Conservation (phyloP, 2,329 filamentous ascomycete genomes). For the Penicillium sp. region DNA sequence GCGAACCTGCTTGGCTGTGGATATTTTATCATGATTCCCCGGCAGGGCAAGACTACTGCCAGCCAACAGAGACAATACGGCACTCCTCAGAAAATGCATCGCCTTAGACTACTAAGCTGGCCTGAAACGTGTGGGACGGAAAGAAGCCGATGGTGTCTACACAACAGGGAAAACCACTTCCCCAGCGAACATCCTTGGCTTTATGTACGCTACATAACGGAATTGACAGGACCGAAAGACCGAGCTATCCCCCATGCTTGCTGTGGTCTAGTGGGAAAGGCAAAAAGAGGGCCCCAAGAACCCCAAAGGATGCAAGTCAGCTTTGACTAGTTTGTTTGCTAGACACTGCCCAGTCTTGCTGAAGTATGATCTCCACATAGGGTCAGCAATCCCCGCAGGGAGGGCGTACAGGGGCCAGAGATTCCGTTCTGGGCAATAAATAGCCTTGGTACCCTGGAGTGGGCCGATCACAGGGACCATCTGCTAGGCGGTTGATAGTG, state of each 20-base stretch:
- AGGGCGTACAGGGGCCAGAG: not conserved
- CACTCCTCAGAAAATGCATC: conserved; percentile 15
- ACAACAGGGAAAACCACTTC: not conserved
- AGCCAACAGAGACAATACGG: conserved; percentile 13
- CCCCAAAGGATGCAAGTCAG: not conserved
- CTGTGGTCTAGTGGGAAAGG: not conserved
- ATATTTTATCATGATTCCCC: not conserved
- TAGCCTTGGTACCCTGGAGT: not conserved
- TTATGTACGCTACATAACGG: not conserved
- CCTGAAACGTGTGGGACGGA: not conserved
- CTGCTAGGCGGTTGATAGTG: not conserved
- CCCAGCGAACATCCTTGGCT: not conserved
- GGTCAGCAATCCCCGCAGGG: not conserved
- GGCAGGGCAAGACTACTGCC: conserved; percentile 13
- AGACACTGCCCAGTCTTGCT: not conserved
- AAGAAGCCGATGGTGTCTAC: not conserved
- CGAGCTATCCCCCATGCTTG: not conserved
- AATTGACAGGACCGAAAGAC: not conserved
- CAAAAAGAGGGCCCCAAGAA: not conserved
- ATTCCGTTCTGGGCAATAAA: not conserved
- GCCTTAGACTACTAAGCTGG: not conserved
- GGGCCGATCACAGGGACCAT: not conserved
- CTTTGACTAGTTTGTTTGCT: not conserved
- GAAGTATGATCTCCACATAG: not conserved
- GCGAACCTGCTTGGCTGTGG: conserved; percentile 12